Percentiles rank a stretch among this genome's conserved stretches.
Evolutionary conservation across 2,329 filamentous ascomycete genomes (phyloP).

Genomic region (Alternaria rosae): DNA sequence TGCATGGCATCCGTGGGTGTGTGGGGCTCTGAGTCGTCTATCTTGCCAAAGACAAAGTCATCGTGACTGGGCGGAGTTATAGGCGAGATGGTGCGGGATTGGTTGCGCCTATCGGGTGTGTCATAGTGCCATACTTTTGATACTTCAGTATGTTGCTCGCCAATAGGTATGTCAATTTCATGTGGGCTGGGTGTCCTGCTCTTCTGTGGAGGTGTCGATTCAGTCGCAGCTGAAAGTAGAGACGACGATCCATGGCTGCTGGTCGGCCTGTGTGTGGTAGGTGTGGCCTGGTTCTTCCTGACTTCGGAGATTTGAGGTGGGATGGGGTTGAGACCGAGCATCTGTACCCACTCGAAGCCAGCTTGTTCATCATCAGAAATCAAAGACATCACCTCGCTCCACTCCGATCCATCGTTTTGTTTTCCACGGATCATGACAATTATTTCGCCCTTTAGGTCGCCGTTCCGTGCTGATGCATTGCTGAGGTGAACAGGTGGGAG

Average conservation of each 20-base stretch:
- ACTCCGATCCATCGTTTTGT: slow-evolving; percentile 68
- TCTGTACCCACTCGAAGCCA: slow-evolving; percentile 84
- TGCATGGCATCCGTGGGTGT: slow-evolving; percentile 27
- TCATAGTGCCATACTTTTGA: slow-evolving; percentile 56
- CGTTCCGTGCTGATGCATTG: slow-evolving; percentile 79
- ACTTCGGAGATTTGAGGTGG: slow-evolving; percentile 63
- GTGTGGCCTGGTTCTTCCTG: slow-evolving; percentile 60
- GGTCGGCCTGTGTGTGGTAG: slow-evolving; percentile 49
- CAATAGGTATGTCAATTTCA: slow-evolving; percentile 68
- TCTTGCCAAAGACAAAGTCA: slow-evolving; percentile 37
- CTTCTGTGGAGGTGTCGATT: slow-evolving; percentile 45
- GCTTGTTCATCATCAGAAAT: slow-evolving; percentile 78
- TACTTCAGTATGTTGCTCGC: slow-evolving; percentile 60
- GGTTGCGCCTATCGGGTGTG: slow-evolving; percentile 38
- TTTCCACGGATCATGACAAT: slow-evolving; percentile 85
- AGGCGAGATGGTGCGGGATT: slow-evolving; percentile 44
- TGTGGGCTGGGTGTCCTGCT: slow-evolving; percentile 57
- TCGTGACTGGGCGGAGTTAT: slow-evolving; percentile 50
- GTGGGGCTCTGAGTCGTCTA: slow-evolving; percentile 18
- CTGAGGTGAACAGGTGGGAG: slow-evolving; percentile 84
- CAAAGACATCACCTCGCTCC: slow-evolving; percentile 86
- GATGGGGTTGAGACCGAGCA: slow-evolving; percentile 73
- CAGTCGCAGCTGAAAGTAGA: slow-evolving; percentile 52
- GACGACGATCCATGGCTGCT: slow-evolving; percentile 64
- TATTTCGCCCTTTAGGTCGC: slow-evolving; percentile 74